A percentile compares a stretch with the other conserved stretches of the same genome.
phyloP scores from a whole-genome alignment of 441 rosid species.

The Eruca vesicaria region DNA sequence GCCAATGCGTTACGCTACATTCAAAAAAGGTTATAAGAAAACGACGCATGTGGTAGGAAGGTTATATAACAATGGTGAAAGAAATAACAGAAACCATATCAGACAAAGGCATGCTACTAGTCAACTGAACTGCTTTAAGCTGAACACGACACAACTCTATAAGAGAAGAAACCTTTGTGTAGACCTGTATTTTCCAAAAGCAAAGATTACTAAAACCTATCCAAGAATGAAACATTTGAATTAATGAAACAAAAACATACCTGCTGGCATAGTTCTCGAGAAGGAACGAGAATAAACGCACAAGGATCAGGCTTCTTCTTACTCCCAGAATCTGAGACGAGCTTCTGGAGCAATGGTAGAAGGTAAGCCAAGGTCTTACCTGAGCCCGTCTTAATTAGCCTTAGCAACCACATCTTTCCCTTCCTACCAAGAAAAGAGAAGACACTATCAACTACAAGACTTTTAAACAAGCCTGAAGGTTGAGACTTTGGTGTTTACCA shows the following conservation, averaged over 20 bases:
- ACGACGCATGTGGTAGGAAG: not conserved
- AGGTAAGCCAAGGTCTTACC: slow-evolving; percentile 91
- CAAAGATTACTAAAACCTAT: not conserved
- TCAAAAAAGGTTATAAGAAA: not conserved
- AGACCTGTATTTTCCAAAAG: slow-evolving; percentile 39
- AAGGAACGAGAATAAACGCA: slow-evolving; percentile 80
- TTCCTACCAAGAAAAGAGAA: slow-evolving; percentile 41
- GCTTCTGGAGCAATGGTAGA: slow-evolving; percentile 84
- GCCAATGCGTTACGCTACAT: slow-evolving; percentile 72
- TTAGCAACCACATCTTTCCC: slow-evolving; percentile 93
- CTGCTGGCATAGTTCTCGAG: slow-evolving; percentile 82
- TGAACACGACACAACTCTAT: slow-evolving; percentile 79
- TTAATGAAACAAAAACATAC: not conserved
- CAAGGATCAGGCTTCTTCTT: slow-evolving; percentile 65
- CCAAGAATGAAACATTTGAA: not conserved
- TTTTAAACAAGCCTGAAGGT: not conserved
- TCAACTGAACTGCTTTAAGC: slow-evolving; percentile 68
- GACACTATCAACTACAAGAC: not conserved
- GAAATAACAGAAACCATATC: slow-evolving; percentile 62
- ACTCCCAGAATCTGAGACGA: slow-evolving; percentile 45
- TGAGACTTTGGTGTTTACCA: slow-evolving; percentile 41
- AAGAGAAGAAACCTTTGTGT: slow-evolving; percentile 57
- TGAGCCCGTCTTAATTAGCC: slow-evolving; percentile 88
- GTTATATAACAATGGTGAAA: not conserved
- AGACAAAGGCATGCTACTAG: slow-evolving; percentile 65